Percentiles rank a stretch among this genome's conserved stretches.
phyloP scores from a whole-genome alignment of 1,139 yeast species.

The Hansenula lynferdii region DNA sequence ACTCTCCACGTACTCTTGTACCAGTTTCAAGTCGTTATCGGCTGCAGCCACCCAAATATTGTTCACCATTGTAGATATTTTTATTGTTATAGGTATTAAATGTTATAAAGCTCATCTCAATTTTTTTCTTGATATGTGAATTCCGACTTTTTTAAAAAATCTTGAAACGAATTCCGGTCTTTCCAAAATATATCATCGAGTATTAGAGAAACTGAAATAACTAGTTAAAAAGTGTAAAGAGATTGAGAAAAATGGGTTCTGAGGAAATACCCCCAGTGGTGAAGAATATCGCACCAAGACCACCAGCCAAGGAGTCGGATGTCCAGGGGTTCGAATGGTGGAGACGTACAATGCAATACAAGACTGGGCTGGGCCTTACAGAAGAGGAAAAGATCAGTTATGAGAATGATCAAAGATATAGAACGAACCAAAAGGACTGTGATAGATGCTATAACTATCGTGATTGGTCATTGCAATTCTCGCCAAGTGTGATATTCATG shows the following conservation, averaged over 20 bases:
- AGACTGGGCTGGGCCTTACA: constrained; percentile 65
- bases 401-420: constrained; percentile 45
- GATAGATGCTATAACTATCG: constrained; percentile 63
- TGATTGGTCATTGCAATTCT: constrained; percentile 73
- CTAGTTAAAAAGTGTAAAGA: too few species aligned
- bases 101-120: too few species aligned
- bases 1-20: constrained; percentile 46
- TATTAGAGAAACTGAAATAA: too few species aligned
- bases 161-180: too few species aligned
- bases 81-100: too few species aligned
- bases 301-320: constrained; percentile 5
- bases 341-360: constrained; percentile 67
- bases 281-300: constrained; percentile 3
- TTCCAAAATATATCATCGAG: too few species aligned
- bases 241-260: too few species aligned
- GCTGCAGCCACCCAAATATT: constrained; percentile 97
- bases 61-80: constrained; percentile 38
- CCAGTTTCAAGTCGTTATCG: constrained; percentile 63
- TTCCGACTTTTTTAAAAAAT: too few species aligned
- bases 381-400: constrained; percentile 50
- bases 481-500: constrained; percentile 89
- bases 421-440: constrained; percentile 54
- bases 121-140: too few species aligned
- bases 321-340: constrained; percentile 70
- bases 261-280: constrained; percentile 6